Evolutionary conservation across 176 grass and related monocot species (phyloP).

Genomic region (Metroxylon sagu): DNA sequence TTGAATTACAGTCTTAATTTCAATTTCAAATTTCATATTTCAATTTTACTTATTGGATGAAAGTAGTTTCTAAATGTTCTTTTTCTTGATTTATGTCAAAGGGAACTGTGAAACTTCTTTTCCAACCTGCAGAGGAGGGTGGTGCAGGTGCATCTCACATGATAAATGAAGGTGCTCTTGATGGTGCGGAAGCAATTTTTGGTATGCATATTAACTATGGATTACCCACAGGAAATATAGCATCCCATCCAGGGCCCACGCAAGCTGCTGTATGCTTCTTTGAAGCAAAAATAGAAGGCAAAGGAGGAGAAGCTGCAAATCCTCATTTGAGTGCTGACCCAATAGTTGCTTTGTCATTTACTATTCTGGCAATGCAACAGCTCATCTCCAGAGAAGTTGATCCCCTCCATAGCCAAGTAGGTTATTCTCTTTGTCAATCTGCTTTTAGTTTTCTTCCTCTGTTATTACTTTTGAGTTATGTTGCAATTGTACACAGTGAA

Average conservation of each 20-base stretch:
- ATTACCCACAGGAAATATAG: conserved; percentile 41
- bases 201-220: conserved; percentile 64
- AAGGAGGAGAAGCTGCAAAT: conserved; percentile 54
- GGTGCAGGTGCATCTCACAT: conserved; percentile 85
- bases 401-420: conserved; percentile 85
- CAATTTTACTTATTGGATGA: too few relatives aligned
- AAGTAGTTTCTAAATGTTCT: background rate
- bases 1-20: too few relatives aligned
- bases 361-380: conserved; percentile 59
- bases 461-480: too few relatives aligned
- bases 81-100: conserved; percentile 27
- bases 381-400: conserved; percentile 81
- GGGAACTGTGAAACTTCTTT: conserved; percentile 90
- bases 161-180: conserved; percentile 67
- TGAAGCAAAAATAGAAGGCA: conserved; percentile 80
- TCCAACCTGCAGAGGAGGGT: conserved; percentile 93
- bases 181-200: conserved; percentile 68
- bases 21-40: too few relatives aligned
- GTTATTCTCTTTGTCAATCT: too few relatives aligned
- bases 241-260: conserved; percentile 51
- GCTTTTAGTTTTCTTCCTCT: too few relatives aligned
- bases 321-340: conserved; percentile 81
- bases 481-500: too few relatives aligned
- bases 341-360: conserved; percentile 51
- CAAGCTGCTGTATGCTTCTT: conserved; percentile 68